Evolutionary conservation across 1,284 basidiomycete species (phyloP).

Genomic region (Entoloma clypeatum): DNA sequence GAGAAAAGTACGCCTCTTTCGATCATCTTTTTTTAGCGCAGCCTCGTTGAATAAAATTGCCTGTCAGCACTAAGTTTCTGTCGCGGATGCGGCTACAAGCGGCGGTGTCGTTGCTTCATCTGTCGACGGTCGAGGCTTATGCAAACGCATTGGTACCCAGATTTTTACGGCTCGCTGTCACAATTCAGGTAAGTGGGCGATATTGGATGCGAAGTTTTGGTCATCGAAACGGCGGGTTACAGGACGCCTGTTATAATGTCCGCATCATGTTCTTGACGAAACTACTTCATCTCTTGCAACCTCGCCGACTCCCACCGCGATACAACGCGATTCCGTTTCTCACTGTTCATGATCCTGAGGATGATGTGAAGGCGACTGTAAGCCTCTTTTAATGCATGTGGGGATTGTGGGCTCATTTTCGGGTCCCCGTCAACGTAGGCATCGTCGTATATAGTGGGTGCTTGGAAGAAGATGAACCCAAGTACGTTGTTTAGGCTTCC

Average conservation of each 20-base stretch:
- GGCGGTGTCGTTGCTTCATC: constrained; percentile 76
- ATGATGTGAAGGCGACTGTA: constrained; percentile 66
- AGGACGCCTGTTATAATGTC: constrained; percentile 90
- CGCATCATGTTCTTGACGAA: constrained; percentile 79
- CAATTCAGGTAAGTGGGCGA: constrained; percentile 61
- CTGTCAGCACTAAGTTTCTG: constrained; percentile 52
- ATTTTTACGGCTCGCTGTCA: constrained; percentile 72
- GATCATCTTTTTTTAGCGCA: neutral
- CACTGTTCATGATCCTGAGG: constrained; percentile 88
- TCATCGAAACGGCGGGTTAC: neutral
- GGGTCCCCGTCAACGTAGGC: constrained; percentile 45
- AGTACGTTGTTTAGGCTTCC: constrained; percentile 32
- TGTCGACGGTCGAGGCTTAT: constrained; percentile 65
- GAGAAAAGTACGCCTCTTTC: constrained; percentile 58
- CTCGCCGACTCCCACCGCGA: constrained; percentile 60
- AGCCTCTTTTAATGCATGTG: constrained; percentile 15
- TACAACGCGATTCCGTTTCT: constrained; percentile 88
- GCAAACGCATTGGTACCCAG: constrained; percentile 56
- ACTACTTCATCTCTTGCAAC: constrained; percentile 58
- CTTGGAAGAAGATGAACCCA: constrained; percentile 45
- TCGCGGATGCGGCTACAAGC: constrained; percentile 80
- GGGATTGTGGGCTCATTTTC: neutral
- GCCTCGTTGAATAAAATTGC: neutral
- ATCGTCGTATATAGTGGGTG: constrained; percentile 49
- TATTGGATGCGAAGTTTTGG: constrained; percentile 1